These are phyloP conservation scores for Posidonia oceanica DNA, from an alignment of 116 monocot species.

Conservation along the genomic window DNA sequence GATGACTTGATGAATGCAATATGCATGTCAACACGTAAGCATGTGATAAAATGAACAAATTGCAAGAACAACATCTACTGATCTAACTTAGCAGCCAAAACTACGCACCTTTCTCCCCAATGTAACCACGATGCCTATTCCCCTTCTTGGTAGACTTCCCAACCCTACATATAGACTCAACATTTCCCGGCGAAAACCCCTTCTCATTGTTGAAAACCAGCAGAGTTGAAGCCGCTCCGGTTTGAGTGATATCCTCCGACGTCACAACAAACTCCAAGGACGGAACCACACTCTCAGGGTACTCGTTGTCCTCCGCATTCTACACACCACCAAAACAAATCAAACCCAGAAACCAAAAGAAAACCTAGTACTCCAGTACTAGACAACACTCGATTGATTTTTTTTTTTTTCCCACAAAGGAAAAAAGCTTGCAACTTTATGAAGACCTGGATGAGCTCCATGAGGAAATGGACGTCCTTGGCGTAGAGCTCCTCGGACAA, in stretches of 20 bases:
- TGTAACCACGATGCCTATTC: constrained; percentile 15
- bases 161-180: constrained; percentile 44
- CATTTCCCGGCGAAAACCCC: constrained; percentile 33
- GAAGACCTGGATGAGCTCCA: constrained; percentile 47
- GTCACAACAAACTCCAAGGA: constrained; percentile 38
- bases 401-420: no score
- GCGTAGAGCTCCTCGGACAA: constrained; percentile 34
- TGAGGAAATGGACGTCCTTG: constrained; percentile 36
- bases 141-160: constrained; percentile 50
- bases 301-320: constrained; percentile 55
- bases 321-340: background rate
- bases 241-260: constrained; percentile 31
- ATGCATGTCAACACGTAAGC: no score
- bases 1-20: no score
- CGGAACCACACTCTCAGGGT: constrained; percentile 17
- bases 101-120: constrained; percentile 24
- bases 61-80: no score
- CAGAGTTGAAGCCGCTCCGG: constrained; percentile 24
- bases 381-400: no score
- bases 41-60: no score
- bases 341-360: background rate
- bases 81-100: no score
- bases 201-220: constrained; percentile 43
- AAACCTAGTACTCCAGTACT: no score
- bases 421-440: no score